These are phyloP conservation scores for Aureobasidium namibiae DNA, from an alignment of 2,329 filamentous ascomycete species.

Conservation along the genomic window DNA sequence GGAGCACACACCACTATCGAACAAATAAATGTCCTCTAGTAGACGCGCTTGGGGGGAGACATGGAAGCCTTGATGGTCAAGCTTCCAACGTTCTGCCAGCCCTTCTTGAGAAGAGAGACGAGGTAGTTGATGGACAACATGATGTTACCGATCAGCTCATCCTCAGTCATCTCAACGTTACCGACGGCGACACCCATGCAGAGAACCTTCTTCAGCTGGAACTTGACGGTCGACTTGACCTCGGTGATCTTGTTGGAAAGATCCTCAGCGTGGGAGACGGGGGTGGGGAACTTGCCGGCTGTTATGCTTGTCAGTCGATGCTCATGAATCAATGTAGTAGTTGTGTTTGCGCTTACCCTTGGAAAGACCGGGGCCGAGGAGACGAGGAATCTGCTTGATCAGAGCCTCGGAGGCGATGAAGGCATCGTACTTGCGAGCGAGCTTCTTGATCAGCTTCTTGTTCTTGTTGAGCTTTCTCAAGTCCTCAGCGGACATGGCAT, in stretches of 20 bases:
- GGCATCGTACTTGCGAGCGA: slow-evolving; percentile 99
- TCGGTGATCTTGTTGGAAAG: slow-evolving; percentile 93
- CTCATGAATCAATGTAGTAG: not conserved
- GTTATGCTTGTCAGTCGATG: slow-evolving; percentile 27
- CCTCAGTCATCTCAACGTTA: slow-evolving; percentile 92
- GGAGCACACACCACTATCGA: not conserved
- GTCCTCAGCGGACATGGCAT: slow-evolving; percentile 97
- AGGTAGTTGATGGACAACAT: slow-evolving; percentile 99
- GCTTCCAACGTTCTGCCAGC: slow-evolving; percentile 99
- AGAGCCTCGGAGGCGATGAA: slow-evolving; percentile 95
- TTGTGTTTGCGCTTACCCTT: slow-evolving; percentile 58
- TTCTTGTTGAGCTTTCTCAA: slow-evolving; percentile 99
- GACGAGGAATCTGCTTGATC: slow-evolving; percentile 99
- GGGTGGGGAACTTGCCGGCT: slow-evolving; percentile 99
- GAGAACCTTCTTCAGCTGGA: slow-evolving; percentile 99
- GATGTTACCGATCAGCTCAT: slow-evolving; percentile 96
- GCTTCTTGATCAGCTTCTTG: slow-evolving; percentile 99
- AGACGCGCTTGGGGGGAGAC: slow-evolving; percentile 96
- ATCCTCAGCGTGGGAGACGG: slow-evolving; percentile 94
- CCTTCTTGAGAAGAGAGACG: slow-evolving; percentile 99
- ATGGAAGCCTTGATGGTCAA: slow-evolving; percentile 99
- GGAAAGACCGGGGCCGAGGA: slow-evolving; percentile 95
- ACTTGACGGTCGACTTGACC: slow-evolving; percentile 99
- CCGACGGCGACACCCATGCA: slow-evolving; percentile 99
- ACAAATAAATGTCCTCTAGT: slow-evolving; percentile 51